These are phyloP conservation scores for Ochromonas danica DNA, from an alignment of 108 stramenopile genomes.

Conservation along the genomic window DNA sequence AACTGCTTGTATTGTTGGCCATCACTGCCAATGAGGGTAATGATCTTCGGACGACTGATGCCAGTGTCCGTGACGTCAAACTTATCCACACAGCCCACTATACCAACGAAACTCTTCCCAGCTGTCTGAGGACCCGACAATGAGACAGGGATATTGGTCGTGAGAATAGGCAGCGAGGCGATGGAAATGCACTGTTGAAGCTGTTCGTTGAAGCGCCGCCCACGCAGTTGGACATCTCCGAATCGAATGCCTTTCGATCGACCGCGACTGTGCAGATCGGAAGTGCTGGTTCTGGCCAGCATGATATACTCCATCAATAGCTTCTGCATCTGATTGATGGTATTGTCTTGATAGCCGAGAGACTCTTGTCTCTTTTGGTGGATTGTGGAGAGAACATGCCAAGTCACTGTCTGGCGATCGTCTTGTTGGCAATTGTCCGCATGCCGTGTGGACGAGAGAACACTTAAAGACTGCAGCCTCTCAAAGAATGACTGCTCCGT, in stretches of 20 bases:
- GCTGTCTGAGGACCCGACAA: not conserved
- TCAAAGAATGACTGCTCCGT: not conserved
- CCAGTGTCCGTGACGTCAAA: conserved; percentile 77
- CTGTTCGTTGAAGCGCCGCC: not conserved
- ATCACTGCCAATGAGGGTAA: conserved; percentile 70
- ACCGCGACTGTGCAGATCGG: conserved; percentile 30
- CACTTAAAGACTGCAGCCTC: too few relatives aligned
- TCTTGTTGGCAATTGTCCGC: conserved; percentile 35
- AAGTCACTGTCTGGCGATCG: conserved; percentile 37
- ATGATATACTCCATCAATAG: conserved; percentile 41
- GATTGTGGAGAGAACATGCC: not conserved
- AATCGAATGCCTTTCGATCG: conserved; percentile 37
- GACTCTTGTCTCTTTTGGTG: not conserved
- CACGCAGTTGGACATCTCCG: conserved; percentile 21
- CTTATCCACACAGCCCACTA: conserved; percentile 62
- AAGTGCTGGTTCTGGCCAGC: conserved; percentile 40
- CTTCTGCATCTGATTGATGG: conserved; percentile 22
- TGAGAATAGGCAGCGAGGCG: not conserved
- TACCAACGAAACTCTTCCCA: conserved; percentile 41
- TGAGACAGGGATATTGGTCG: not conserved
- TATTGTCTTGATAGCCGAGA: not conserved
- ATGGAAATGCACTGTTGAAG: conserved; percentile 3
- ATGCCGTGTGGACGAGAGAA: too few relatives aligned
- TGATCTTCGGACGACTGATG: conserved; percentile 79
- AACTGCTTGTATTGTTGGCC: conserved; percentile 73